Conservation (phyloP, 352 stramenopile species). For the Phytophthora niederhauseri region DNA sequence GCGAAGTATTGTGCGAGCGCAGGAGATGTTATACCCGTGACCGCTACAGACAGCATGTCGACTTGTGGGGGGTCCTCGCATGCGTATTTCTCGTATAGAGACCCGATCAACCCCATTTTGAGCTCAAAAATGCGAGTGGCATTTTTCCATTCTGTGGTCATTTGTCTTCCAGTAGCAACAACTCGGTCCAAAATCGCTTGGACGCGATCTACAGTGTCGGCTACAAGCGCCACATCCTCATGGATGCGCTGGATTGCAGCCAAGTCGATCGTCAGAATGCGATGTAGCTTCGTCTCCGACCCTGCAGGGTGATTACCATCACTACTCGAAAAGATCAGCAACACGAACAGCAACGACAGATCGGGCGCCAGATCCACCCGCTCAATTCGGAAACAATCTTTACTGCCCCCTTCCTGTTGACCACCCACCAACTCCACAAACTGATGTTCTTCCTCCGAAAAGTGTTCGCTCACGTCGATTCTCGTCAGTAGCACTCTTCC, state of each 20-base stretch:
- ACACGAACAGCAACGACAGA: conserved; percentile 47
- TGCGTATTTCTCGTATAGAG: conserved; percentile 82
- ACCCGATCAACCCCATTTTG: conserved; percentile 75
- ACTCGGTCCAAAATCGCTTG: conserved; percentile 42
- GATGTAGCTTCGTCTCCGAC: conserved; percentile 21
- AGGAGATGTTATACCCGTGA: conserved; percentile 62
- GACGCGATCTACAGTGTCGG: conserved; percentile 31
- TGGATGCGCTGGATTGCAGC: conserved; percentile 30
- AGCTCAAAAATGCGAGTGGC: conserved; percentile 78
- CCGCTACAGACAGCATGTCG: conserved; percentile 73
- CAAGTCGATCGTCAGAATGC: conserved; percentile 51
- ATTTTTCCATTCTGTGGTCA: conserved; percentile 75
- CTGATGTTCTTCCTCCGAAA: conserved; percentile 26
- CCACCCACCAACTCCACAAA: conserved; percentile 21
- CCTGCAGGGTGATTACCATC: not conserved
- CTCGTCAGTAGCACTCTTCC: conserved; percentile 55
- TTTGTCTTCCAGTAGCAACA: conserved; percentile 38
- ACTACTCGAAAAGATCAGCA: conserved; percentile 29
- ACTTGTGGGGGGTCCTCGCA: conserved; percentile 65
- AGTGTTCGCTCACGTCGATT: conserved; percentile 43
- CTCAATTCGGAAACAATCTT: conserved; percentile 35
- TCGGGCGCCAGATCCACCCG: conserved; percentile 40
- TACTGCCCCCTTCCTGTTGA: conserved; percentile 1
- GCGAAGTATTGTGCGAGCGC: conserved; percentile 80
- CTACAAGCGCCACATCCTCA: conserved; percentile 42